Base-by-base conservation (phyloP, 352 stramenopile genomes). In the Globisporangium takayamanum region DNA sequence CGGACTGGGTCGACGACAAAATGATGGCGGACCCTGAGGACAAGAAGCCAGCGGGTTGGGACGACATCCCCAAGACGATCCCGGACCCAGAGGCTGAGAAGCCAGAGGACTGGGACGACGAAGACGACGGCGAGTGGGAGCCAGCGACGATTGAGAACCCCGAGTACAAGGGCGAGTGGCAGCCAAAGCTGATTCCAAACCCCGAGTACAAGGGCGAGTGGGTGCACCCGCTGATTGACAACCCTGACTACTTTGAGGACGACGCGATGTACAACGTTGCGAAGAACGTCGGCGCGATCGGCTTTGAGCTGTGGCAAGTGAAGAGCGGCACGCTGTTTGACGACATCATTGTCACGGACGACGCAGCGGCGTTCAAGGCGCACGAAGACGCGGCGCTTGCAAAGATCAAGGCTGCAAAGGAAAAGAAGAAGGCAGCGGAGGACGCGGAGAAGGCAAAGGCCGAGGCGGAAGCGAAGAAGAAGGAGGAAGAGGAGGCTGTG, bases 261-360 rank as follows among this genome's bases (percentile, higher is more conserved):
- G 80, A 95, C 16, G 78, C 89, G 36, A 80, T 99, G 69, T 93
- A 98, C 83, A 92, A 97, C 67, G 78, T 98, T 41, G 98, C 94
- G 69, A 98, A 98, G 70, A 74, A 89, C 70, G 97, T 97, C 45
- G 97, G 91, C 39, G 91, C 97, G 63, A 88, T 99, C 64, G 97
- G 97, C 58, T 99, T 99, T 65, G 97, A 99, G 84, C 85, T 99
- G 41, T 99, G 97, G 97, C 81, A 97, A 80, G 97, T 99, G 25
- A 99, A 97, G 74, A 92, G 91, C 41, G 97, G 97, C 71, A 99
- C 96, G 25, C 80, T 99, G 49, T 99, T 99, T 69, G 97, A 99
- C 74, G 96, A 99, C 76, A 99, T 99, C 65, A 84, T 99, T 47
- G 78, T 99, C 51, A 99, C 96, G 12, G 97, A 99, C 79, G 96